A percentile compares a stretch with the other conserved stretches of the same genome.
phyloP scores from a whole-genome alignment of 148 eudicot species.

The Amaranthus palmeri region DNA sequence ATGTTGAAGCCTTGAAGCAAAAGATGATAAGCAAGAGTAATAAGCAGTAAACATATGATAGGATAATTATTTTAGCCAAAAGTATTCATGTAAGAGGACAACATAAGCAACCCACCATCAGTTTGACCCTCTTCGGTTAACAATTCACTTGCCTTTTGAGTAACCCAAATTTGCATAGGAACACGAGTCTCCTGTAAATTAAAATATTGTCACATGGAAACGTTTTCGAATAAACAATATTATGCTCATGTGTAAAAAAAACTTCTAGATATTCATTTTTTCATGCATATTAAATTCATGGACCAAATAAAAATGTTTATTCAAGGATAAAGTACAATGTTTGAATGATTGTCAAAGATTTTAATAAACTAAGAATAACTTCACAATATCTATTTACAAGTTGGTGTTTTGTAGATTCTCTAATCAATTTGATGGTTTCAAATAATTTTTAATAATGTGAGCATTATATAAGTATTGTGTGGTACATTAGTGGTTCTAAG shows the following conservation, averaged over 20 bases:
- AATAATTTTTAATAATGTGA: no score
- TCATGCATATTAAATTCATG: no score
- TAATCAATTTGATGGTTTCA: no score
- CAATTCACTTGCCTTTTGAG: conserved; percentile 62
- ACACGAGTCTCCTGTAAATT: conserved; percentile 68
- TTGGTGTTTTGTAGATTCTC: no score
- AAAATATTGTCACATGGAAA: conserved; percentile 9
- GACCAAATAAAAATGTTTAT: no score
- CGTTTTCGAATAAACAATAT: not conserved
- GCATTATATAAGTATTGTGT: no score
- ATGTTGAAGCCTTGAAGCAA: not conserved
- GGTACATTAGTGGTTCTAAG: no score
- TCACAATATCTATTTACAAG: no score
- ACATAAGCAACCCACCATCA: conserved; percentile 46
- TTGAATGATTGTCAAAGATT: no score
- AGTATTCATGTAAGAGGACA: not conserved
- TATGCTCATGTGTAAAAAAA: not conserved
- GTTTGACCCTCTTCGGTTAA: conserved; percentile 47
- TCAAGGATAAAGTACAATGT: no score
- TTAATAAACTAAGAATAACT: no score
- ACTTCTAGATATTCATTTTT: not conserved
- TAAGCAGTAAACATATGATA: not conserved
- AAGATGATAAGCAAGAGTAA: conserved; percentile 1
- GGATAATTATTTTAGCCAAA: not conserved
- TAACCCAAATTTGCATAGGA: conserved; percentile 92